Base-by-base conservation (phyloP, 1,284 basidiomycete genomes). In the Tilletia horrida region DNA sequence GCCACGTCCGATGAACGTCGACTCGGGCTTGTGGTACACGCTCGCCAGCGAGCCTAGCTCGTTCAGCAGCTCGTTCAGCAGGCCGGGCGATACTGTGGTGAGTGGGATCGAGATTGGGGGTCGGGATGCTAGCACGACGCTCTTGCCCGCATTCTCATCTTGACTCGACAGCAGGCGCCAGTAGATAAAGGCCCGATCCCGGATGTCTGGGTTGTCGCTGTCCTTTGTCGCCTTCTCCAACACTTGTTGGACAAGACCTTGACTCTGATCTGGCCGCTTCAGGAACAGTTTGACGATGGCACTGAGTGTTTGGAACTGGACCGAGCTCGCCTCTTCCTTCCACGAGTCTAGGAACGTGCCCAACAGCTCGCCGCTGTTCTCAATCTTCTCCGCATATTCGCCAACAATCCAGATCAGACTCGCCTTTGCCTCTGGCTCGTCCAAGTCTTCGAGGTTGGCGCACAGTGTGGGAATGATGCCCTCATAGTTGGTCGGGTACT, bases 381-480 rank as follows among this genome's bases (percentile, higher is more conserved):
- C 91, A 74, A 97, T 97, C 83, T 93, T 92, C 82, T 91, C 91
- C 14, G 95, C 92, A 80, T 98, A 97, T 84, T 97, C 93, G 63
- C 95, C 95, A 66, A 98, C 90, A 76, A 98, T 97, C 95, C 95
- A 98, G 78, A 98, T 97, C 69, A 98, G 86, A 8, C 93, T 93
- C 0, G 95, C 91, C 82, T 97, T 97, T 4, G 95, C 95, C 81
- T 98, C 96, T 16, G 95, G 94, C 81, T 98, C 96, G 81, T 98
- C 95, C 59, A 98, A 85, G 74, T 95, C 93, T 73, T 98, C 95
- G 27, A 98, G 87, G 77, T 94, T 96, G 6, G 92, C 89, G 79
- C 95, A 98, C 44, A 98, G 84, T 0, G 91, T 93, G 1, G 92
- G 93, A 74, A 98, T 97, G 76, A 97, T 91, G 65, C 92, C 92